Base-by-base conservation (phyloP, 2,329 filamentous ascomycete species). In the Venturia asperata region DNA sequence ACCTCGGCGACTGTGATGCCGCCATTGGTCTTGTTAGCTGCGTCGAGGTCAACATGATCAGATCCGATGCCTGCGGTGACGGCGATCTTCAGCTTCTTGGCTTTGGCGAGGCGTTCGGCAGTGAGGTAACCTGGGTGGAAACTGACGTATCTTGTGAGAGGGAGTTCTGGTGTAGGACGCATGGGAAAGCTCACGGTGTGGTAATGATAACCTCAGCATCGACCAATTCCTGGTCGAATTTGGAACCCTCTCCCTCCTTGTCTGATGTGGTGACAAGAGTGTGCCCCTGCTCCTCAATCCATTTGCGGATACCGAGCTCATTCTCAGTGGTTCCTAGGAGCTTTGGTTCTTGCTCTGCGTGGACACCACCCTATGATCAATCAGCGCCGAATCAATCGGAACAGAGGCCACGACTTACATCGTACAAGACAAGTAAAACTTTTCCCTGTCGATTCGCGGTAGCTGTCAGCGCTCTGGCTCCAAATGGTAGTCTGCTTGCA, bases 171-270 rank as follows among this genome's bases (percentile, higher is more conserved):
- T 1, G 55, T 34, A 55, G 52, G 62, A 42, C 63, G n/a, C 19
- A 27, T 42, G 30, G 2, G 17, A 34, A 30, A 1, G 74, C 82
- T 73, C 78, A 96, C 90, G 94, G 94, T 66, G 94, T 99, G 71
- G 94, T 99, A 80, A 99, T 97, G 85, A 99, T 97, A 79, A 99
- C 84, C 80, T 99, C 94, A 68, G 94, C 92, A 76, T 97, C 94
- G 68, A 94, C 92, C 65, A 99, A 86, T 81, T 99, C 91, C 82
- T 92, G 85, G 80, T 97, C 94, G 72, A 99, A 97, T 71, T 84
- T 89, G 67, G 93, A 97, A 84, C 89, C 85, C 81, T 91, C 89
- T 70, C 91, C 89, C 72, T 99, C 94, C 84, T 99, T 99, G 84
- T 97, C 91, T 58, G 92, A 96, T 70, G 94, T 99, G 73, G 94